Conservation (phyloP, 495 filamentous ascomycete species). For the Melanomma pulvis-pyrius region DNA sequence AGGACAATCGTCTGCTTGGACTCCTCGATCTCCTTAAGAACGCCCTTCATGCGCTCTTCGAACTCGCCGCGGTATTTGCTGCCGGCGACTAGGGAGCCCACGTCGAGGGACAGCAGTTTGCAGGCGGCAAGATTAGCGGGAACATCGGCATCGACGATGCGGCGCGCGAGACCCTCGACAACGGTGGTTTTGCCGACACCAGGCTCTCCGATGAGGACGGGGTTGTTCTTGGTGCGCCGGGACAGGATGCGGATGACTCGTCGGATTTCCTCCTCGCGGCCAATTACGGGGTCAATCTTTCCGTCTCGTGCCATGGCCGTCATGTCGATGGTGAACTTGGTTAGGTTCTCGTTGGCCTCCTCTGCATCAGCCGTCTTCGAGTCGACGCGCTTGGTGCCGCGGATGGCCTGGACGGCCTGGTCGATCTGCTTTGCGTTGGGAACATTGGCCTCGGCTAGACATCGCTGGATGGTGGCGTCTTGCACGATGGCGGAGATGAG, state of each 20-base stretch:
- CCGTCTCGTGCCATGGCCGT: slow-evolving; percentile 90
- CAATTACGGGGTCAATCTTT: slow-evolving; percentile 97
- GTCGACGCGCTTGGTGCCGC: slow-evolving; percentile 88
- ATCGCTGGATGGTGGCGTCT: slow-evolving; percentile 70
- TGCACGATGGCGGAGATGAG: slow-evolving; percentile 82
- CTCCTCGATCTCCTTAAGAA: slow-evolving; percentile 93
- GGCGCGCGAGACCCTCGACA: slow-evolving; percentile 91
- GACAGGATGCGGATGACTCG: slow-evolving; percentile 92
- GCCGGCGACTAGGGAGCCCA: slow-evolving; percentile 90
- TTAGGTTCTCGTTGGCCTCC: slow-evolving; percentile 86
- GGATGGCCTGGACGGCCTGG: slow-evolving; percentile 81
- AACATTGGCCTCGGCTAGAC: slow-evolving; percentile 83
- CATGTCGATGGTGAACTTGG: slow-evolving; percentile 98
- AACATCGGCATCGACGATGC: slow-evolving; percentile 94
- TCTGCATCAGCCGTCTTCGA: slow-evolving; percentile 92
- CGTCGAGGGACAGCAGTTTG: slow-evolving; percentile 90
- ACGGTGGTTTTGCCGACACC: slow-evolving; percentile 99
- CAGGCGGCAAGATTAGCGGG: slow-evolving; percentile 94
- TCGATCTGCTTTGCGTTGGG: slow-evolving; percentile 90
- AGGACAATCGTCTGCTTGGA: slow-evolving; percentile 97
- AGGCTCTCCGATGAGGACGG: slow-evolving; percentile 91
- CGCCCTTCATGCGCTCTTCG: slow-evolving; percentile 98
- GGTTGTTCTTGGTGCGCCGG: slow-evolving; percentile 96
- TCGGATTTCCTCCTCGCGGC: slow-evolving; percentile 93
- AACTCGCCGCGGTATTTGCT: slow-evolving; percentile 99